phyloP scores from a whole-genome alignment of 306 rosid species.

The Citrullus mucosospermus region DNA sequence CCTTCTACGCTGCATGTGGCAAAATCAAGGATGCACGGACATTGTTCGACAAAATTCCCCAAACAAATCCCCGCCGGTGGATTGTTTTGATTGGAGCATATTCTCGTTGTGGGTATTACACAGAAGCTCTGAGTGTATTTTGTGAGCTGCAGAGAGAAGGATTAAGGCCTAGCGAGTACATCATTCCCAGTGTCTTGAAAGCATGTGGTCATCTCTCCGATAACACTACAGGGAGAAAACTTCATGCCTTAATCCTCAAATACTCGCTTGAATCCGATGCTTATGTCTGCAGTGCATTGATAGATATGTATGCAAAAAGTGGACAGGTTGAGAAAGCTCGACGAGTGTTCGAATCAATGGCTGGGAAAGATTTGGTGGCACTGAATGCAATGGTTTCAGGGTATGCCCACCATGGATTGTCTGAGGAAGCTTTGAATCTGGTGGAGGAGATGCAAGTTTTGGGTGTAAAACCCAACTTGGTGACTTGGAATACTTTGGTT shows the following conservation, averaged over 20 bases:
- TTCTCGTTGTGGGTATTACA: constrained; percentile 46
- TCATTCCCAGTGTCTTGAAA: constrained; percentile 74
- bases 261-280: constrained; percentile 44
- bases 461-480: constrained; percentile 43
- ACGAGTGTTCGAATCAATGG: constrained; percentile 45
- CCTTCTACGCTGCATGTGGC: constrained; percentile 38
- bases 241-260: constrained; percentile 43
- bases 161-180: constrained; percentile 25
- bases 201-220: constrained; percentile 60
- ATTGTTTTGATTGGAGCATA: constrained; percentile 46
- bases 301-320: constrained; percentile 70
- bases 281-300: constrained; percentile 47
- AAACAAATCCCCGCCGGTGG: constrained; percentile 52
- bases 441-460: constrained; percentile 35
- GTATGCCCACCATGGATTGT: constrained; percentile 44
- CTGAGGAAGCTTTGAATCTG: constrained; percentile 39
- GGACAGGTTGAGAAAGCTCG: constrained; percentile 34
- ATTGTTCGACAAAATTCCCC: constrained; percentile 66
- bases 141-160: constrained; percentile 39
- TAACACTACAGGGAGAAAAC: constrained; percentile 29
- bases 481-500: constrained; percentile 72
- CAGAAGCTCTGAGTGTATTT: constrained; percentile 36
- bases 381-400: constrained; percentile 75
- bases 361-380: constrained; percentile 57
- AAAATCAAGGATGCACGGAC: constrained; percentile 36